A percentile compares a stretch with the other conserved stretches of the same genome.
phyloP scores from a whole-genome alignment of 2,329 filamentous ascomycete species.

The Metarhizium robertsii region DNA sequence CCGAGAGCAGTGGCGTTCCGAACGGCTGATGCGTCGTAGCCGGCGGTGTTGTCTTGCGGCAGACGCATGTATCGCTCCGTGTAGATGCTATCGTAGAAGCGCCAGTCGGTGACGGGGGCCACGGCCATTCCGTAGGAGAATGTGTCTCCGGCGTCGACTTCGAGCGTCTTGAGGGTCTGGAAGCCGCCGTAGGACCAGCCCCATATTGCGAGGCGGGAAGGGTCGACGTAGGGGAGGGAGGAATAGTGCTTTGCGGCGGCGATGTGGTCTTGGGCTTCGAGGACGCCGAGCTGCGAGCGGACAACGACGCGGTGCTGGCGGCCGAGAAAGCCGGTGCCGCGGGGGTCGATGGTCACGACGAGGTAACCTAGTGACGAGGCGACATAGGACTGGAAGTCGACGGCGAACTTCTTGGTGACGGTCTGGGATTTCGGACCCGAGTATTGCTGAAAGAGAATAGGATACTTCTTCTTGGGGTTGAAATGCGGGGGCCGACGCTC shows the following conservation, averaged over 20 bases:
- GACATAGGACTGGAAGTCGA: constrained; percentile 88
- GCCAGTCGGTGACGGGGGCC: constrained; percentile 96
- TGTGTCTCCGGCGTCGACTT: constrained; percentile 78
- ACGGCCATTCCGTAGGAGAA: constrained; percentile 98
- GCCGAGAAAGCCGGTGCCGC: constrained; percentile 85
- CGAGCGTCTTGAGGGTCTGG: constrained; percentile 88
- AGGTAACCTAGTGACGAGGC: constrained; percentile 82
- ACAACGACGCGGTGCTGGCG: constrained; percentile 74
- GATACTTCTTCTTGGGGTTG: constrained; percentile 72
- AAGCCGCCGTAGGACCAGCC: constrained; percentile 98
- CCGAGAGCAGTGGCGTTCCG: constrained; percentile 63
- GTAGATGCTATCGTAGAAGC: constrained; percentile 89
- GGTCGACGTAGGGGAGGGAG: constrained; percentile 72
- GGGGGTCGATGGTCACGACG: constrained; percentile 87
- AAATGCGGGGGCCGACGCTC: constrained; percentile 90
- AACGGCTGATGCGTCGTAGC: constrained; percentile 70
- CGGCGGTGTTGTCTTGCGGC: constrained; percentile 68
- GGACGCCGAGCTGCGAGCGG: constrained; percentile 73
- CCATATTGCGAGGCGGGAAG: constrained; percentile 81
- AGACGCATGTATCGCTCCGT: constrained; percentile 97
- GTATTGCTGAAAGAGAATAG: constrained; percentile 91
- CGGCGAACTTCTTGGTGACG: constrained; percentile 68
- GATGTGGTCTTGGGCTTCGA: constrained; percentile 86
- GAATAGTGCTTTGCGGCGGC: constrained; percentile 80
- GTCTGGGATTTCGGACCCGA: constrained; percentile 89